Base-by-base conservation (phyloP, 768 basidiomycete genomes). In the Heimioporus sp. region DNA sequence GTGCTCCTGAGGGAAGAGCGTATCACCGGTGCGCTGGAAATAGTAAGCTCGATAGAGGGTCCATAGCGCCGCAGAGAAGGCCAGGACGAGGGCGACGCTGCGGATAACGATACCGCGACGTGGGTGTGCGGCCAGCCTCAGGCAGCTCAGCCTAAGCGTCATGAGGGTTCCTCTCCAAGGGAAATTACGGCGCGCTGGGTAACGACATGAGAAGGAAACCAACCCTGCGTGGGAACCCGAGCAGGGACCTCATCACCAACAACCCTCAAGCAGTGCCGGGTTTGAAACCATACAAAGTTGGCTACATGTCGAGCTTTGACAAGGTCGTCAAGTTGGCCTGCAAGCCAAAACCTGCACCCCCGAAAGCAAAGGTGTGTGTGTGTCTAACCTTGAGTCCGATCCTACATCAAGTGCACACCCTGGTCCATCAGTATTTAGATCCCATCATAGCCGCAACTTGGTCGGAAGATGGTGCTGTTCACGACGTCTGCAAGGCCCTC, bases 401-500 rank as follows among this genome's bases (percentile, higher is more conserved):
- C 35, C 8, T 10, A 11, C 3, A 20, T 19, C 39, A 10, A 21
- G 12, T 11, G 12, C 39, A 9, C 21, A 28, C 24, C 24, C 20
- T 12, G 12, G 20, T 21, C 39, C 19, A 40, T 13, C 66, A 98
- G 93, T 99, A 98, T 74, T 80, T 99, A 54, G 95, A 98, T 75
- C 86, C 91, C 20, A 93, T 99, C 69, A 87, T 99, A 59, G 87
- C 92, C 48, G 92, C 93, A 30, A 98, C 96, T n/a, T 98, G 92
- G 83, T 87, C 88, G 16, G 90, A 96, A 52, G 96, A 98, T 63
- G 94, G 95, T 24, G 84, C 92, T 40, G 80, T 98, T 9, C 85
- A 88, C 60, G 96, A 98, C 69, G 91, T 98, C 58, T 92, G 92
- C 75, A 90, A 86, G 65, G 88, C 94, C 11, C 79, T 99, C 36